These are phyloP conservation scores for Arabidopsis suecica DNA, from an alignment of 345 rosid species.

Conservation along the genomic window DNA sequence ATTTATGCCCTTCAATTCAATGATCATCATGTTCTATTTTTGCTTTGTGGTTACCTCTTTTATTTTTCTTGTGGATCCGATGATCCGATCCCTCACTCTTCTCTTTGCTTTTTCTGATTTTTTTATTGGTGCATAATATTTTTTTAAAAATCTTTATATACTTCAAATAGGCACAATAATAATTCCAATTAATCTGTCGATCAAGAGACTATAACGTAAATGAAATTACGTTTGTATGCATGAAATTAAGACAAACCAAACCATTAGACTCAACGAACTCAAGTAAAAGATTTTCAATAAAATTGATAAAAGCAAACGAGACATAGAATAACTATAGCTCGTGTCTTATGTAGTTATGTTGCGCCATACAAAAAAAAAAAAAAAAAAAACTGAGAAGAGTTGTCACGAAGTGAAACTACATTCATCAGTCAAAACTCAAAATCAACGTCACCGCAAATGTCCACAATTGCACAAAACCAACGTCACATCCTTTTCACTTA, in stretches of 20 bases:
- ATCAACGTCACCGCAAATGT: slow-evolving; percentile 7
- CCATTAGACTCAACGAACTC: not conserved
- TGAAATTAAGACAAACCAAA: not conserved
- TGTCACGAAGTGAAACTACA: slow-evolving; percentile 25
- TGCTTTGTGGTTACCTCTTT: not conserved
- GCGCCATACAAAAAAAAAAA: slow-evolving; percentile 1
- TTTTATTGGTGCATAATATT: not conserved
- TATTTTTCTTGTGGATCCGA: not conserved
- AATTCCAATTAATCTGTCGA: not conserved
- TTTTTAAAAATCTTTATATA: too few relatives aligned
- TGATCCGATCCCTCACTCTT: not conserved
- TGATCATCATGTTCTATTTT: slow-evolving; percentile 3
- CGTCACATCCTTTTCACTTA: not conserved
- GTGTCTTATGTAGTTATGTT: slow-evolving; percentile 25
- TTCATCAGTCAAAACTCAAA: not conserved
- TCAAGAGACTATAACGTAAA: not conserved
- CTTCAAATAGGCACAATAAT: not conserved
- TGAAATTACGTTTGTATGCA: not conserved
- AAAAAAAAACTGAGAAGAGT: slow-evolving; percentile 18
- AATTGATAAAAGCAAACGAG: not conserved
- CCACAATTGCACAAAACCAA: slow-evolving; percentile 8
- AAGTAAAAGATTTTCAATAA: not conserved
- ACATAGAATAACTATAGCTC: not conserved
- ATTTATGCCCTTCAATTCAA: not conserved
- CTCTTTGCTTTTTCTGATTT: not conserved